Evolutionary conservation across 257 asterid species (phyloP).

Genomic region (Asclepias syriaca): DNA sequence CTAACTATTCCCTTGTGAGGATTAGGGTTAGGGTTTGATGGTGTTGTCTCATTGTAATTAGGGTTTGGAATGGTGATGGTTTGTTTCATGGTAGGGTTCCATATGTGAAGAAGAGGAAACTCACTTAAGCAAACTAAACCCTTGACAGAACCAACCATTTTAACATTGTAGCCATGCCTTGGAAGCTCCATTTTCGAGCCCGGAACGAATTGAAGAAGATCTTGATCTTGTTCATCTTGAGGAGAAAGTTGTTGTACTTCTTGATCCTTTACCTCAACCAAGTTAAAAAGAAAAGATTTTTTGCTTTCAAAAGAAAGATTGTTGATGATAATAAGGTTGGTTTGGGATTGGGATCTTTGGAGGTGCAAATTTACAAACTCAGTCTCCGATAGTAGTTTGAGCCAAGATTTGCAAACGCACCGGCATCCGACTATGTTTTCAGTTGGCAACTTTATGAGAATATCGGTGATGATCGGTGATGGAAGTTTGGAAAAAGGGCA

Average conservation of each 20-base stretch:
- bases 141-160: conserved; percentile 20
- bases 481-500: conserved; percentile 21
- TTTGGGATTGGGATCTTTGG: conserved; percentile 22
- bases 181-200: conserved; percentile 10
- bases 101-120: conserved; percentile 10
- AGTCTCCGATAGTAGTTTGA: conserved; percentile 3
- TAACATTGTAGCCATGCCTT: not conserved
- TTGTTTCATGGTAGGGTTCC: conserved; percentile 40
- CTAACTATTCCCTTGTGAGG: not conserved
- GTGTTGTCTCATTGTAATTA: not conserved
- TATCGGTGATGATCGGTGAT: conserved; percentile 20
- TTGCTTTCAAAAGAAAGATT: not conserved
- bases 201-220: not conserved
- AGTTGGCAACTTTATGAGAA: conserved; percentile 30
- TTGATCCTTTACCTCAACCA: conserved; percentile 23
- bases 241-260: not conserved
- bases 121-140: conserved; percentile 24
- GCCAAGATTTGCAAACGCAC: conserved; percentile 35
- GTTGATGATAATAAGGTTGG: conserved; percentile 20
- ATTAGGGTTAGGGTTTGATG: conserved; percentile 6
- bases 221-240: conserved; percentile 3
- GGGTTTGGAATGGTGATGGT: conserved; percentile 22
- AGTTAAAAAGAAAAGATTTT: not conserved
- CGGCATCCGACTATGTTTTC: conserved; percentile 17
- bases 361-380: conserved; percentile 26